Conservation (phyloP, 805 yeast species). For the Kuraishia molischiana region DNA sequence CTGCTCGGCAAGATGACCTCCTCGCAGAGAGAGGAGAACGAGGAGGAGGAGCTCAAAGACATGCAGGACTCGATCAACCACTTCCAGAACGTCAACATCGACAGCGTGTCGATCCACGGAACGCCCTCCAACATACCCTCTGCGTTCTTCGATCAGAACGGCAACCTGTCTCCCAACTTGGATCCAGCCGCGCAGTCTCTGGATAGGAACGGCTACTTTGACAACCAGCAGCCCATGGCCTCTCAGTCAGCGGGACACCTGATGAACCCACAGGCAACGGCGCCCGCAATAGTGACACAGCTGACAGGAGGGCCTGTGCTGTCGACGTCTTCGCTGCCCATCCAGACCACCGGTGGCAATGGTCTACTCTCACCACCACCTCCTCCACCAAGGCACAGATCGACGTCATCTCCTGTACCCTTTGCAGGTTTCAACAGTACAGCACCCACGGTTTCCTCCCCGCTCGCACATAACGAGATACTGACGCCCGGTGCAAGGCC, state of each 20-base stretch:
- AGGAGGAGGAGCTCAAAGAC: conserved; percentile 60
- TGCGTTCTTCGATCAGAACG: not conserved
- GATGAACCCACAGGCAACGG: not conserved
- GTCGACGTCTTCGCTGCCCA: not conserved
- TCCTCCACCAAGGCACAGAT: conserved; percentile 8
- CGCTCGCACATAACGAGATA: conserved; percentile 9
- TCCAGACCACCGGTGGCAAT: not conserved
- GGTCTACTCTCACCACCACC: conserved; percentile 8
- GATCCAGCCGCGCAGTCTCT: not conserved
- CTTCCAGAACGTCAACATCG: conserved; percentile 71
- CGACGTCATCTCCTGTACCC: conserved; percentile 14
- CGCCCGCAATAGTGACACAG: not conserved
- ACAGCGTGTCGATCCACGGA: conserved; percentile 68
- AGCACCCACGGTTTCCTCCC: conserved; percentile 14
- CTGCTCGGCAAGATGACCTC: conserved; percentile 33
- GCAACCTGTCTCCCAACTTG: not conserved
- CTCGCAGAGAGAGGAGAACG: conserved; percentile 41
- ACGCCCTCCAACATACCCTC: conserved; percentile 44
- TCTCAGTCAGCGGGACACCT: not conserved
- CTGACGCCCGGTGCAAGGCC: too few relatives aligned
- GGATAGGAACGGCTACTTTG: not conserved
- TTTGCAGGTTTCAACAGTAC: conserved; percentile 6
- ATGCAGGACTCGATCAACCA: conserved; percentile 68
- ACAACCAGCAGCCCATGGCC: not conserved
- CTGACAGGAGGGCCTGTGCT: not conserved